Evolutionary conservation across 129 eudicot species (phyloP).

Genomic region (Rutidosis leptorrhynchoides): DNA sequence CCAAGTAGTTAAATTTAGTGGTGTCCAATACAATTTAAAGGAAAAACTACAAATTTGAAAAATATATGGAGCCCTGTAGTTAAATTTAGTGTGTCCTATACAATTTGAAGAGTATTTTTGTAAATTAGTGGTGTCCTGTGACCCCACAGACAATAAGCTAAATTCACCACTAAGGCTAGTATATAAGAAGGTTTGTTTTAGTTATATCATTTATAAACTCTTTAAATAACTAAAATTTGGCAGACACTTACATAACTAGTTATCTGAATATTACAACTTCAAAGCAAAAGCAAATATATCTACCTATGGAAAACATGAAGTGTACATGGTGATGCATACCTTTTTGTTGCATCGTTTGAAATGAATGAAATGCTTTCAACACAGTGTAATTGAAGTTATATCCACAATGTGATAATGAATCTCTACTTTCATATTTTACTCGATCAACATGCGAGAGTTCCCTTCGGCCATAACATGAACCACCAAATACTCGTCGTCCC

Average conservation of each 20-base stretch:
- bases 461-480: constrained; percentile 31
- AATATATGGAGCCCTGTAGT: no score
- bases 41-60: no score
- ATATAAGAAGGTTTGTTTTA: not conserved
- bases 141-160: no score
- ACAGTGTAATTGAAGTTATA: constrained; percentile 29
- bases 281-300: not conserved
- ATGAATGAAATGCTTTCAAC: constrained; percentile 33
- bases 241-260: not conserved
- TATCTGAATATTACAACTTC: not conserved
- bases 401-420: constrained; percentile 29
- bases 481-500: constrained; percentile 43
- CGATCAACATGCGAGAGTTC: constrained; percentile 28
- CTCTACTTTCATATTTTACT: constrained; percentile 29
- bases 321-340: constrained; percentile 33
- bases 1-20: no score
- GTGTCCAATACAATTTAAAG: no score
- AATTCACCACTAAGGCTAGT: no score
- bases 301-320: not conserved
- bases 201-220: not conserved
- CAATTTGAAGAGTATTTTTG: no score
- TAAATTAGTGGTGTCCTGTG: no score
- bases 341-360: constrained; percentile 29
- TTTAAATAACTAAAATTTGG: not conserved
- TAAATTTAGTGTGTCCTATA: no score